Conservation (phyloP, 2,329 filamentous ascomycete species). For the Fusarium cyanostomum region DNA sequence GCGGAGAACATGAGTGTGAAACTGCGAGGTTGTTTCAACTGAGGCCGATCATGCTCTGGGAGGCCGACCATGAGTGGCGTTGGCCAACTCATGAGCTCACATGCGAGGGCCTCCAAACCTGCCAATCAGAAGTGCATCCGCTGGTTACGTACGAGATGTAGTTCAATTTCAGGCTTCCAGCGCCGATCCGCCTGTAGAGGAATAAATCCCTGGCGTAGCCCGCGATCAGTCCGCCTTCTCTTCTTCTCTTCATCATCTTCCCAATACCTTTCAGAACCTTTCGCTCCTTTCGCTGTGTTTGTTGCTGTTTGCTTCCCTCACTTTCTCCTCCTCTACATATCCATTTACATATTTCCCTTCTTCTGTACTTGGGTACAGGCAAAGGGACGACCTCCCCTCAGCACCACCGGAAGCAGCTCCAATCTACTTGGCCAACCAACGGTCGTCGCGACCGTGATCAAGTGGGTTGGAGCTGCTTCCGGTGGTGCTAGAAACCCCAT, state of each 20-base stretch:
- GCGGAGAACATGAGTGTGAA: no score
- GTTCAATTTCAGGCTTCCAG: neutral
- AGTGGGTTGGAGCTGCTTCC: neutral
- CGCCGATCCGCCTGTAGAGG: neutral
- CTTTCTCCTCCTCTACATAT: neutral
- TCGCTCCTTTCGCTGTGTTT: neutral
- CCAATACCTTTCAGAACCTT: neutral
- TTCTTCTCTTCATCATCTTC: neutral
- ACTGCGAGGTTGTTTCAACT: neutral
- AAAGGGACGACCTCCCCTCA: neutral
- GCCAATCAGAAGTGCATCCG: conserved; percentile 8
- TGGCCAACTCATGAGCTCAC: conserved; percentile 2
- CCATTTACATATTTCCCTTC: no score
- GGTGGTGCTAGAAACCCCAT: conserved; percentile 1
- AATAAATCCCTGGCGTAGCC: conserved; percentile 1
- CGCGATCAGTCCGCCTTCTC: rapidly evolving
- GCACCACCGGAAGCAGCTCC: neutral
- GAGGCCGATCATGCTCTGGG: neutral
- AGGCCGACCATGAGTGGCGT: conserved; percentile 18
- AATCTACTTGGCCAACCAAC: neutral
- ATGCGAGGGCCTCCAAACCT: conserved; percentile 19
- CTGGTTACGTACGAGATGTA: neutral
- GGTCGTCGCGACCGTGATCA: neutral
- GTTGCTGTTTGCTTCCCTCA: no score
- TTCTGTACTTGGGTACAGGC: neutral